Evolutionary conservation across 2,329 filamentous ascomycete species (phyloP).

Genomic region (Beauveria varroae): DNA sequence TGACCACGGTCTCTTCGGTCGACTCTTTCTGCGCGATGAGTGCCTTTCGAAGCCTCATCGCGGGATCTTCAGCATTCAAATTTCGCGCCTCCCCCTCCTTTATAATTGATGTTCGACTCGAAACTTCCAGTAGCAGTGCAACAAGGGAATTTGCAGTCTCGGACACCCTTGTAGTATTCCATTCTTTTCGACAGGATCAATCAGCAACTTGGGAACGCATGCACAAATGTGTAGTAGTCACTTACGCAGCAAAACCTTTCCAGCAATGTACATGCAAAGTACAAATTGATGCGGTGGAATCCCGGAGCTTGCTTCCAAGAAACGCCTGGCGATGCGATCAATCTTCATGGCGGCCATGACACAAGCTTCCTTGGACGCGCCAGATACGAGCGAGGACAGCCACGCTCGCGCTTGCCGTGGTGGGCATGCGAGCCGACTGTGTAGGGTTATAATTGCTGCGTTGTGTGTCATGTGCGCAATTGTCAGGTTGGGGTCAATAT

Average conservation of each 20-base stretch:
- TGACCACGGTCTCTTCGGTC: background rate
- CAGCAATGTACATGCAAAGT: constrained; percentile 31
- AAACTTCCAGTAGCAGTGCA: constrained; percentile 27
- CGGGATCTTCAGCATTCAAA: constrained; percentile 20
- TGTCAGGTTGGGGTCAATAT: constrained; percentile 38
- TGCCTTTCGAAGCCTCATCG: constrained; percentile 26
- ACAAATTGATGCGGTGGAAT: constrained; percentile 28
- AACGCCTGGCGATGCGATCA: constrained; percentile 29
- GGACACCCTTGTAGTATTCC: constrained; percentile 22
- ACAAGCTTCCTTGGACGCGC: constrained; percentile 33
- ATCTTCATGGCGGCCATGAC: constrained; percentile 30
- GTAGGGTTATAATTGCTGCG: constrained; percentile 32
- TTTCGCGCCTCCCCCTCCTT: constrained; percentile 13
- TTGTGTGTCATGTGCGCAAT: constrained; percentile 36
- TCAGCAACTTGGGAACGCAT: background rate
- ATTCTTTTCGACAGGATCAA: background rate
- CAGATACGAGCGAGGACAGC: constrained; percentile 24
- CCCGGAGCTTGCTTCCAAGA: constrained; percentile 24
- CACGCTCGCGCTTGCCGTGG: constrained; percentile 21
- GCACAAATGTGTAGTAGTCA: background rate
- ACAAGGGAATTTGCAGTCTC: constrained; percentile 26
- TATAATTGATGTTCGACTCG: constrained; percentile 27
- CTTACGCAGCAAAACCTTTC: constrained; percentile 21
- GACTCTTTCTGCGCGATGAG: constrained; percentile 14
- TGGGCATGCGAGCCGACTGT: constrained; percentile 33